Percentiles rank a stretch among this genome's conserved stretches.
These are phyloP conservation scores for Saccharomycodes ludwigii DNA, from an alignment of 805 yeast species.

Conservation along the genomic window DNA sequence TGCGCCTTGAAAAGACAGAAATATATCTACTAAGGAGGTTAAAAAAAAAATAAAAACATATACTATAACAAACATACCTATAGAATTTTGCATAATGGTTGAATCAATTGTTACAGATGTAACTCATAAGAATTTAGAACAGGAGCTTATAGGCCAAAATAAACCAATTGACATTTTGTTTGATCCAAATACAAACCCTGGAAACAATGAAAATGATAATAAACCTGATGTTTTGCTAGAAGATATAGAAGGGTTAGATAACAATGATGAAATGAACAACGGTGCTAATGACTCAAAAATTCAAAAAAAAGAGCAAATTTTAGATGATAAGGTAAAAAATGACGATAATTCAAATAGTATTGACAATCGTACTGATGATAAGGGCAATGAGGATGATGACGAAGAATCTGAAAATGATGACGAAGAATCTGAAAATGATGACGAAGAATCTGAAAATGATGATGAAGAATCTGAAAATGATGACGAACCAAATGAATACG, in stretches of 20 bases:
- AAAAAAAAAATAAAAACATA: too few species aligned
- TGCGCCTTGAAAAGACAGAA: too few species aligned
- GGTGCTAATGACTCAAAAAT: slow-evolving; percentile 1
- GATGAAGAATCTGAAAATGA: slow-evolving; percentile 12
- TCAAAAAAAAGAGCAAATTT: neutral
- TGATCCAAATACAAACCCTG: slow-evolving; percentile 1
- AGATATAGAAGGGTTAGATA: slow-evolving; percentile 4
- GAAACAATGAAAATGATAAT: neutral
- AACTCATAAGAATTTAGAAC: too few species aligned
- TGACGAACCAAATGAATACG: slow-evolving; percentile 9
- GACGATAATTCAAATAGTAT: slow-evolving; percentile 9
- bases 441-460: slow-evolving; percentile 8
- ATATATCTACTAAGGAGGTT: too few species aligned
- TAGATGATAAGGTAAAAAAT: neutral
- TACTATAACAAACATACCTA: too few species aligned
- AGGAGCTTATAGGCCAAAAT: too few species aligned
- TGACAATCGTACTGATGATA: slow-evolving; percentile 9
- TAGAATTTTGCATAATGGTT: too few species aligned
- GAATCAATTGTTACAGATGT: too few species aligned
- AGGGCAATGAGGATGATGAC: slow-evolving; percentile 10
- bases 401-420: slow-evolving; percentile 1
- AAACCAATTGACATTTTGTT: too few species aligned
- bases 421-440: slow-evolving; percentile 3
- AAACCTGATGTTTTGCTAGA: neutral
- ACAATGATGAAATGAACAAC: neutral